Percentiles rank a stretch among this genome's conserved stretches.
Evolutionary conservation across 2,329 filamentous ascomycete species (phyloP).

Genomic region (Sarocladium brachiariae): DNA sequence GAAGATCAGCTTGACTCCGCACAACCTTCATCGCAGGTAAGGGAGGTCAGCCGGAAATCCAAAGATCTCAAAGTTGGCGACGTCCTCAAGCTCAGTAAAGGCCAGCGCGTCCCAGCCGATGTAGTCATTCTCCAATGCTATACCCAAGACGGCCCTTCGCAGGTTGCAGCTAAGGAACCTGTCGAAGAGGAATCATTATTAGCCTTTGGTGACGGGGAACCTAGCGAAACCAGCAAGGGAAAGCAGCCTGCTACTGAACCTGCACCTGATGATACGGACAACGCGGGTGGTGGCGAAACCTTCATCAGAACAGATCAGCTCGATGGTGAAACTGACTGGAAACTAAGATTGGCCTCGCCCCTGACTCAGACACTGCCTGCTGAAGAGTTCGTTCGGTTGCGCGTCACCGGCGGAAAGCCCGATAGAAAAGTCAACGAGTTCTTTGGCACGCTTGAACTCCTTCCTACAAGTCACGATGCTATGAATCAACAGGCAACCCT

Average conservation of each 20-base stretch:
- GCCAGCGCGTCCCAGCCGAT: constrained; percentile 89
- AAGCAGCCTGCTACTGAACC: constrained; percentile 26
- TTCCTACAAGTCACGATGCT: constrained; percentile 45
- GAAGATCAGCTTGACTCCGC: constrained; percentile 33
- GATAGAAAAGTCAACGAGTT: constrained; percentile 95
- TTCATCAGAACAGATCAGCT: constrained; percentile 97
- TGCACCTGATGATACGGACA: constrained; percentile 22
- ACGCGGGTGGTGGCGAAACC: constrained; percentile 62
- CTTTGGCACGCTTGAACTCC: constrained; percentile 75
- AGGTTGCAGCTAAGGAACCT: constrained; percentile 23
- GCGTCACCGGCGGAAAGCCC: constrained; percentile 79
- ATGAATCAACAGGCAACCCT: constrained; percentile 34
- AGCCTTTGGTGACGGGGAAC: constrained; percentile 30
- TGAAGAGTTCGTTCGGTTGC: constrained; percentile 62
- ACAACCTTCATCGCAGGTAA: constrained; percentile 42
- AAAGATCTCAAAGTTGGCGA: constrained; percentile 89
- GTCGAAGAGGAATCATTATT: constrained; percentile 34
- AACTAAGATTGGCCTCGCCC: constrained; percentile 79
- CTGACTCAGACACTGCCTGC: constrained; percentile 73
- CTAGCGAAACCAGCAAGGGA: constrained; percentile 21
- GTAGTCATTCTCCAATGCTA: constrained; percentile 86
- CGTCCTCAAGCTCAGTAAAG: constrained; percentile 86
- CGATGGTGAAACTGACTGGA: constrained; percentile 98
- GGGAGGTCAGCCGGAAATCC: constrained; percentile 72
- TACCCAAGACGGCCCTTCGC: constrained; percentile 42